Base-by-base conservation (phyloP, 2,329 filamentous ascomycete genomes). In the Fusarium redolens region DNA sequence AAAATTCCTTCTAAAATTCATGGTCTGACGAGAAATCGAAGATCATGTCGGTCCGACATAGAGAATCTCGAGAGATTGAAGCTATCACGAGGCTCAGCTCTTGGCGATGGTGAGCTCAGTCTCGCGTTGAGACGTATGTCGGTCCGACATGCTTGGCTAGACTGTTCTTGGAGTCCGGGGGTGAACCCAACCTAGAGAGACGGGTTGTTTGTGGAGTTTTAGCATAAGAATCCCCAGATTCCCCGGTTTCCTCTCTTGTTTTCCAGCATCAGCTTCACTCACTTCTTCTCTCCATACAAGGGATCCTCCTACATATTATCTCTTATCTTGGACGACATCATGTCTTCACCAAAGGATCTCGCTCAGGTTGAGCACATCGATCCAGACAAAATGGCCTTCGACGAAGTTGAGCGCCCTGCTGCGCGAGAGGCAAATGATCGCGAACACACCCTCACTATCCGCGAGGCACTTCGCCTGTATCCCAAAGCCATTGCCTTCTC, bases 401-500 rank as follows among this genome's bases (percentile, higher is more conserved):
- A 60, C 2, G 64, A 67, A 30, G 20, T 66, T 3, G 64, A 67
- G 44, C 65, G 50, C 38, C 64, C 57, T 9, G 64, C 62, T 15
- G 64, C 64, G 30, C 64, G 64, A n/a, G 61, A 17, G 31, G 64
- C 64, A 20, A 67, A 60, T 3, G 64, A 66, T 22, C 64, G 64
- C 52, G 75, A 83, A 51, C 81, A 78, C 61, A 81, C 73, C 43
- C 68, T 83, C 59, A 77, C 76, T 9, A 56, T 82, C 11, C 20
- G 72, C 25, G 67, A 79, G 25, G 81, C 84, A 17, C 75, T 86
- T 58, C 82, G 78, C 58, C 77, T 84, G 6, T 86, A 83, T 56
- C 73, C 69, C 30, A 82, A 79, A 41, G 82, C 82, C 5, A 80
- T 78, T 33, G 60, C 78, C 33, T 83, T 81, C 79, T 83, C 81